Evolutionary conservation across 164 flowering plant species (phyloP), one percentile per base, ranked within the genome.

Genomic region (Stephania japonica): DNA sequence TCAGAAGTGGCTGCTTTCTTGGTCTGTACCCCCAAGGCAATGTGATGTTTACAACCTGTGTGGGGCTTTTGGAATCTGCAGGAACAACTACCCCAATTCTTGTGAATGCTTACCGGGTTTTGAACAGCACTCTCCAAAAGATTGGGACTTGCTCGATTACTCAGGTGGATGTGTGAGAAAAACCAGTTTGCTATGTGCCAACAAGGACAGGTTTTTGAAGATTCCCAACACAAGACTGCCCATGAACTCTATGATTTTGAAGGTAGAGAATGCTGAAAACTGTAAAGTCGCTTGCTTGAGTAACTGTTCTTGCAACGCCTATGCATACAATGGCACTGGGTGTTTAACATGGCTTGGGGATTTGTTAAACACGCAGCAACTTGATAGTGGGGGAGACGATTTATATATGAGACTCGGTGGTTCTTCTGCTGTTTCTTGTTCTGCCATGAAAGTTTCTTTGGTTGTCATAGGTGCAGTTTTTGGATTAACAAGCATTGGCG

Each of bases 241-340:
- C 5, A 61, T 2, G 23, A 75, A 64, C 44, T 18, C 59, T 1
- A 42, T 41, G 16, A 3, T 66, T 64, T 65, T 43, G 63, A n/a
- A 38, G 4, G 74, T 64, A 19, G 26, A 47, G 21, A 73, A n/a
- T 61, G 24, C 65, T 3, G 69, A 43, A 47, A 79, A 72, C 42
- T 83, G 87, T 42, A 63, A 75, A 66, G 42, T 65, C 9, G 72
- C 70, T 19, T 85, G 87, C 61, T 65, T 77, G 71, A 79, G 42
- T 42, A 77, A 71, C 65, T 84, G 81, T 53, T 80, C 85, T 25
- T 84, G 85, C 70, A 76, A 50, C 47, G 87, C 85, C 44, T 83
- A 85, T 68, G 65, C 80, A 66, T 72, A 42, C 23, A 59, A 10
- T 0, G 70, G 42, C 43, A 16, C 12, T 27, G 47, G 68, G 18